Base-by-base conservation (phyloP, 169 alveolate genomes). In the Babesia caballi region DNA sequence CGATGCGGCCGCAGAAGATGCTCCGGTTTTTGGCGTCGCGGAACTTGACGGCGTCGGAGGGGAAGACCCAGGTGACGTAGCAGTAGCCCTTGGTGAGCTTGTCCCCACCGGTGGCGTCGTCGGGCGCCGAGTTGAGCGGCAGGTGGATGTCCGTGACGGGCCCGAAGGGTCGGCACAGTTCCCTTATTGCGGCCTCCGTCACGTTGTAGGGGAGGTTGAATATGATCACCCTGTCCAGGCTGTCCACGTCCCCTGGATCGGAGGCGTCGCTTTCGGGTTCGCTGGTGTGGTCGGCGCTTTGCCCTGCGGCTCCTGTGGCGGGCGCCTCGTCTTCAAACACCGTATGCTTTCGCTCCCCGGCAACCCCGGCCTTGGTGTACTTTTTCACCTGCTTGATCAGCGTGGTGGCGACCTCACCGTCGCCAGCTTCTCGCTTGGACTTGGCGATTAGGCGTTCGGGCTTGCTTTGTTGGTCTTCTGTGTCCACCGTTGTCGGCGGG, bases 181-280 rank as follows among this genome's bases (percentile, higher is more conserved):
- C 88, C 36, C 89, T 54, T 9, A 95, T 81, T 44, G 93, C 96
- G 30, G 90, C 96, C 58, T 94, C 97, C 38, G 95, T 90, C 40
- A 93, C 89, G 36, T 81, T 81, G 89, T 91, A 94, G 17, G 98
- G 96, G 25, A 95, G 87, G 77, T 95, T 95, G 84, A 91, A 82
- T 35, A 94, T 49, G 59, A 94, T 74, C 46, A 94, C 77, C 65
- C 97, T 86, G 35, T 87, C 88, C 49, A 85, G 66, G 46, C 56
- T 85, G 54, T 66, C 80, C 51, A 38, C 67, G 7, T 38, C 44
- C 15, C 14, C 44, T 15, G n/a, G 8, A n/a, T 38, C 59, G 19
- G 11, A 32, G 0, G 8, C 56, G 17, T 72, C 85, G 36, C 30
- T 54, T 30, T 63, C 60, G 14, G 35, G 19, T n/a, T 44, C 61